Base-by-base conservation (phyloP, 140 eudicot species). In the Stevia rebaudiana region DNA sequence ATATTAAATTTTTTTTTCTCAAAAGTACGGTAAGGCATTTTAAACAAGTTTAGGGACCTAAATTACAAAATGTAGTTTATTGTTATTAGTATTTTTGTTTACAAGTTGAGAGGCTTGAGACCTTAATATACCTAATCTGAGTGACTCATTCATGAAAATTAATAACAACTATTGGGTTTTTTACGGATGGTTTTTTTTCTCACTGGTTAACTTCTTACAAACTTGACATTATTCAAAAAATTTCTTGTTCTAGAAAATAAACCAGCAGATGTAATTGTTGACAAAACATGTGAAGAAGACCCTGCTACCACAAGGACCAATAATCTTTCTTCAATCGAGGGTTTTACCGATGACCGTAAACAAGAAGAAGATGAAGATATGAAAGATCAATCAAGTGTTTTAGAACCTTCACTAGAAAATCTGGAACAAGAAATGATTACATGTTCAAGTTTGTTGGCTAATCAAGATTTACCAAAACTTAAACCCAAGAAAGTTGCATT, bases 401-500 rank as follows among this genome's bases (percentile, higher is more conserved):
- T 13, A 25, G 58, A 56, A 4, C 33, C 47, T 25, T 57, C 51
- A 4, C 8, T 47, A 7, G 60, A 69, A 35, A 48, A 15, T 19
- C 25, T n/a, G 44, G 43, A 47, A 35, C 36, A 17, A 1, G 83
- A 70, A 55, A 62, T 41, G 39, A 63, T 59, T 31, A 62, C 57
- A 31, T 28, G 19, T 68, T 42, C 58, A 21, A 30, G 63, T 33
- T 53, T 71, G 63, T 22, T 73, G 17, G 71, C 18, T 35, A 9
- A 11, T 22, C 39, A 69, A 53, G 56, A 51, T 43, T 65, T 67
- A 57, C 21, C 36, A 0, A 53, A 70, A 63, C 30, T 35, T 17
- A 61, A 70, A 48, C 66, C 77, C 18, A 78, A 71, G 11, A 79
- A 70, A 70, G 95, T 87, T 41, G 98, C 96, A 12, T 91, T 89